Base-by-base conservation (phyloP, 306 rosid genomes). In the Prunus dulcis region DNA sequence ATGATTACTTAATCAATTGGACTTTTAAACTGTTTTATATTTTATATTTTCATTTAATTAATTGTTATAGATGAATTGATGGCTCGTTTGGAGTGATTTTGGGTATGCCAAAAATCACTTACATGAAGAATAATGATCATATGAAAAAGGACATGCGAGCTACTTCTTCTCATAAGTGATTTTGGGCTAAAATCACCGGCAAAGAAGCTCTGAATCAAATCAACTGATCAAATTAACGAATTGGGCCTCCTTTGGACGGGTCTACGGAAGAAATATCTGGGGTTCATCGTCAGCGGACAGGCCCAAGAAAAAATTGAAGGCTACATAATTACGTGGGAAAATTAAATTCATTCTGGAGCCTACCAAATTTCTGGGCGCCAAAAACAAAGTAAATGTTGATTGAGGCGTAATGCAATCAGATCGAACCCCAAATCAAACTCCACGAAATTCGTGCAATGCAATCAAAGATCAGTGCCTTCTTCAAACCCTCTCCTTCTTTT, bases 391-490 rank as follows among this genome's bases (percentile, higher is more conserved):
- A 32, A 30, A 22, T 52, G 60, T 10, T 13, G 5, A 67, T 18
- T 22, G 18, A 68, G 62, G 12, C 62, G 62, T 56, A 56, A 56
- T 20, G 62, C 28, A 20, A 8, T 14, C 19, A 4, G 14, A 6
- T 9, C 25, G 13, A 67, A 15, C 53, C 71, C 47, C 61, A 28
- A 63, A 28, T 63, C 65, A 12, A 46, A 28, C 23, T 2, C 49
- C 14, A 30, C 4, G 4, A 25, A 63, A 30, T 32, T 69, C 56
- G 34, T 80, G 73, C 78, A 9, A 87, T 88, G 95, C 97, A 90
- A 74, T 80, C 91, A 55, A 92, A 85, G 80, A 92, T 94, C 84
- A 85, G 72, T 27, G n/a, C 84, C 45, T 92, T 90, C 89, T 94
- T 92, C 89, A 89, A 80, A 80, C 67, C 78, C 28, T 64, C 80